Percentiles rank a stretch among this genome's conserved stretches.
Conservation (phyloP, 345 rosid species). For the Euphorbia peplus region DNA sequence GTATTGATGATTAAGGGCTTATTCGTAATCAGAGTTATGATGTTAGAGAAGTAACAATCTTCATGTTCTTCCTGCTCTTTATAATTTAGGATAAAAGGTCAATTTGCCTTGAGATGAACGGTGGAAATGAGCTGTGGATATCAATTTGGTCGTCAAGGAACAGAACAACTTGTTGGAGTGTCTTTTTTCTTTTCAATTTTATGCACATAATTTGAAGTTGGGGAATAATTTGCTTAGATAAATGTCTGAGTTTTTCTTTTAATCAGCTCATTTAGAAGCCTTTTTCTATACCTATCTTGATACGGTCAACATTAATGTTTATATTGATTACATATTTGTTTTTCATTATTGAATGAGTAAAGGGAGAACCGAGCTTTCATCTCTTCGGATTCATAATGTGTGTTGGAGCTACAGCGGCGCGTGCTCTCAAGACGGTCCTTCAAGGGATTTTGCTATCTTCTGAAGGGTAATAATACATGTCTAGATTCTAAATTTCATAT, state of each 20-base stretch:
- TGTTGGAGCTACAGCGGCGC: slow-evolving; percentile 44
- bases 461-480: slow-evolving; percentile 33
- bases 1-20: no score
- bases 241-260: no score
- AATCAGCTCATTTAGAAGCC: no score
- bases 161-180: neutral
- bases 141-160: neutral
- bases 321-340: slow-evolving; percentile 5
- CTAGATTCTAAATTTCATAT: neutral
- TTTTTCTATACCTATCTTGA: no score
- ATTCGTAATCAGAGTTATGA: no score
- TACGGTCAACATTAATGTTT: no score
- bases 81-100: no score
- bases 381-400: slow-evolving; percentile 46
- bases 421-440: slow-evolving; percentile 47
- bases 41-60: no score
- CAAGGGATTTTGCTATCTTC: slow-evolving; percentile 49
- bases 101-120: no score
- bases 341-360: slow-evolving; percentile 21
- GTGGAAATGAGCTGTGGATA: no score
- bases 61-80: no score
- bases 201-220: neutral
- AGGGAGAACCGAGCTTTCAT: slow-evolving; percentile 54
- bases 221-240: neutral
- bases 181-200: neutral